A percentile compares a stretch with the other conserved stretches of the same genome.
Evolutionary conservation across 495 filamentous ascomycete species (phyloP).

Genomic region (Aspergillus sclerotiicarbonarius): DNA sequence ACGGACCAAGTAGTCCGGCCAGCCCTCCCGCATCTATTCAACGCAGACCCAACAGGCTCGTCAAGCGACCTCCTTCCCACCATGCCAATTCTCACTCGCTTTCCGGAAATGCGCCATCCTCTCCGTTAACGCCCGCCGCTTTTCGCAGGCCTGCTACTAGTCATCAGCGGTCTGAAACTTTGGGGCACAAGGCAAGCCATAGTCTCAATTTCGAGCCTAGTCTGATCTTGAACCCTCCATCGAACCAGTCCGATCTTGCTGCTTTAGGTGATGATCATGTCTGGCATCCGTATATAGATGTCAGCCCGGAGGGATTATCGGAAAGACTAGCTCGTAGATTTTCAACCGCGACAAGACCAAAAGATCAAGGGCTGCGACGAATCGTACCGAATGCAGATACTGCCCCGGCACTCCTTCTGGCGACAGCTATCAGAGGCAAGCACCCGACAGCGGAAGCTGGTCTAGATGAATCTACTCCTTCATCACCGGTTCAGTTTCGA

Average conservation of each 20-base stretch:
- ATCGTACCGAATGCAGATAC: slow-evolving; percentile 25
- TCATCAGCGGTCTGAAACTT: slow-evolving; percentile 75
- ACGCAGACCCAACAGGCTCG: slow-evolving; percentile 75
- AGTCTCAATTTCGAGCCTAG: slow-evolving; percentile 32
- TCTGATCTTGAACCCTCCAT: slow-evolving; percentile 14
- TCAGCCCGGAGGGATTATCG: slow-evolving; percentile 31
- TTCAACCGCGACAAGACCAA: slow-evolving; percentile 27
- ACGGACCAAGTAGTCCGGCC: slow-evolving; percentile 68
- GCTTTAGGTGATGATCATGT: slow-evolving; percentile 18
- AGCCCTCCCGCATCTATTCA: slow-evolving; percentile 45
- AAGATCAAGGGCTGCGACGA: slow-evolving; percentile 25
- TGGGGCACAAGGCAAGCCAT: slow-evolving; percentile 49
- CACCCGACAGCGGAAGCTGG: slow-evolving; percentile 7
- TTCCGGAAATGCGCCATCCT: slow-evolving; percentile 29
- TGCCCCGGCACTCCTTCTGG: slow-evolving; percentile 41
- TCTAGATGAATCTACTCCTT: slow-evolving; percentile 5
- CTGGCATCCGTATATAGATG: slow-evolving; percentile 49
- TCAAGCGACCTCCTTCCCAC: slow-evolving; percentile 76
- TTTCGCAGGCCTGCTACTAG: slow-evolving; percentile 81
- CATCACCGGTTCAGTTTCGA: slow-evolving; percentile 31
- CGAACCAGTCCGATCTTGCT: slow-evolving; percentile 18
- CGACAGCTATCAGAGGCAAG: slow-evolving; percentile 32
- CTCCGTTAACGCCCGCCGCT: slow-evolving; percentile 52
- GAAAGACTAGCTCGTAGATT: slow-evolving; percentile 37
- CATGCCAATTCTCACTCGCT: slow-evolving; percentile 41